These are phyloP conservation scores for Plasmodium ovale DNA, from an alignment of 169 alveolate species.

Conservation along the genomic window DNA sequence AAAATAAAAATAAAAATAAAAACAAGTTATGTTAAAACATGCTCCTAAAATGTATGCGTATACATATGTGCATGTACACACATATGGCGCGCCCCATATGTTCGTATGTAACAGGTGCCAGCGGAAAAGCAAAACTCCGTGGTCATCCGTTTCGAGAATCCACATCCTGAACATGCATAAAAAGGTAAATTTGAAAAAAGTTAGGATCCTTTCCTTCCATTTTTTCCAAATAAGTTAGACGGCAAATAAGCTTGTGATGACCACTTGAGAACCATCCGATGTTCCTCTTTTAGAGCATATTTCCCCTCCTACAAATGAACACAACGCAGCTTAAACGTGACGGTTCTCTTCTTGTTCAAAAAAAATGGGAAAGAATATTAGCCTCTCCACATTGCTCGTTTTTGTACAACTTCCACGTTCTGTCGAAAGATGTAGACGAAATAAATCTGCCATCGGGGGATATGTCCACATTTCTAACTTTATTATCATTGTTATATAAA, in stretches of 20 bases:
- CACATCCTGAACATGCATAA: too few relatives aligned
- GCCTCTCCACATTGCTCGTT: constrained; percentile 34
- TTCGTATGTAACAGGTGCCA: background rate
- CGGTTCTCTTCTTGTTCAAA: background rate
- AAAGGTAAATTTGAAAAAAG: too few relatives aligned
- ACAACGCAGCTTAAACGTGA: background rate
- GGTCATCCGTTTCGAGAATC: too few relatives aligned
- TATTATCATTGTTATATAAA: constrained; percentile 80
- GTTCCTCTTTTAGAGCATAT: too few relatives aligned
- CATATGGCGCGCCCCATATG: background rate
- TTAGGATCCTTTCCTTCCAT: too few relatives aligned
- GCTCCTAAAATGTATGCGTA: too few relatives aligned
- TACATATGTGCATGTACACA: constrained; percentile 2
- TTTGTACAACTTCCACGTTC: constrained; percentile 84
- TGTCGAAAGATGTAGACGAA: constrained; percentile 85
- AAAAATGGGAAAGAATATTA: constrained; percentile 60
- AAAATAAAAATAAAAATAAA: too few relatives aligned
- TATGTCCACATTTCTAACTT: constrained; percentile 81
- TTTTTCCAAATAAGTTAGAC: too few relatives aligned
- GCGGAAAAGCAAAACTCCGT: too few relatives aligned
- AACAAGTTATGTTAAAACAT: too few relatives aligned
- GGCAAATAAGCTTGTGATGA: too few relatives aligned
- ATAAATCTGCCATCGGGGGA: constrained; percentile 83
- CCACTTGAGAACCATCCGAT: too few relatives aligned
- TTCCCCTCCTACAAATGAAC: background rate